These are phyloP conservation scores for Fusarium neocosmosporiellum DNA, from an alignment of 2,329 filamentous ascomycete species.

Conservation along the genomic window DNA sequence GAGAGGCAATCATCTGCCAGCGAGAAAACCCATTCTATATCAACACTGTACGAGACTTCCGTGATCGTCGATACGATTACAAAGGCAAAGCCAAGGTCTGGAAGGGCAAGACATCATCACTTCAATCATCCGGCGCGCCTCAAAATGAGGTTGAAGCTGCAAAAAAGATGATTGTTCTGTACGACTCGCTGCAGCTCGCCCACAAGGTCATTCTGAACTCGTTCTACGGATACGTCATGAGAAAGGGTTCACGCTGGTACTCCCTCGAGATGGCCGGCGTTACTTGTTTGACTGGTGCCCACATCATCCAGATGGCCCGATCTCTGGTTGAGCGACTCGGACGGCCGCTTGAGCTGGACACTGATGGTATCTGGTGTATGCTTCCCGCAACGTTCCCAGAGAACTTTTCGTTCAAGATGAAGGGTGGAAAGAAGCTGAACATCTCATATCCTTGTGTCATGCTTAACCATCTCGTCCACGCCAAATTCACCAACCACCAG, in stretches of 20 bases:
- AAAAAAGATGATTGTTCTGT: constrained; percentile 98
- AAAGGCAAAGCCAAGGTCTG: constrained; percentile 98
- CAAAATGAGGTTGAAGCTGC: constrained; percentile 85
- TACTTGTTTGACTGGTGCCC: constrained; percentile 94
- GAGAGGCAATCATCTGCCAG: constrained; percentile 98
- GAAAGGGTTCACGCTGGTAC: constrained; percentile 98
- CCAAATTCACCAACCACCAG: constrained; percentile 94
- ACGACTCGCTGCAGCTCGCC: constrained; percentile 93
- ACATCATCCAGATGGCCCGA: constrained; percentile 96
- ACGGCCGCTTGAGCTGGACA: constrained; percentile 92
- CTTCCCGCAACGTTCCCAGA: constrained; percentile 95
- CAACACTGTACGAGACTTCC: constrained; percentile 93
- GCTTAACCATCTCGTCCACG: constrained; percentile 97
- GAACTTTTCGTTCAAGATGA: constrained; percentile 93
- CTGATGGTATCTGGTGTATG: constrained; percentile 99
- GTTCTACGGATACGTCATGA: constrained; percentile 99
- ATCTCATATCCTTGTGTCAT: constrained; percentile 99
- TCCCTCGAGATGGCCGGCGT: constrained; percentile 99
- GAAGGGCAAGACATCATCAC: constrained; percentile 92
- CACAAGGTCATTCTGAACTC: constrained; percentile 99
- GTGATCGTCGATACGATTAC: constrained; percentile 97
- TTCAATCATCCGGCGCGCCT: constrained; percentile 85
- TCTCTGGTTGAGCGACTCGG: constrained; percentile 94
- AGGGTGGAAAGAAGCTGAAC: constrained; percentile 94
- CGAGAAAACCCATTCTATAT: constrained; percentile 99